Evolutionary conservation across 2,329 filamentous ascomycete genomes (phyloP).

Genomic region (Cytospora paraplurivora): DNA sequence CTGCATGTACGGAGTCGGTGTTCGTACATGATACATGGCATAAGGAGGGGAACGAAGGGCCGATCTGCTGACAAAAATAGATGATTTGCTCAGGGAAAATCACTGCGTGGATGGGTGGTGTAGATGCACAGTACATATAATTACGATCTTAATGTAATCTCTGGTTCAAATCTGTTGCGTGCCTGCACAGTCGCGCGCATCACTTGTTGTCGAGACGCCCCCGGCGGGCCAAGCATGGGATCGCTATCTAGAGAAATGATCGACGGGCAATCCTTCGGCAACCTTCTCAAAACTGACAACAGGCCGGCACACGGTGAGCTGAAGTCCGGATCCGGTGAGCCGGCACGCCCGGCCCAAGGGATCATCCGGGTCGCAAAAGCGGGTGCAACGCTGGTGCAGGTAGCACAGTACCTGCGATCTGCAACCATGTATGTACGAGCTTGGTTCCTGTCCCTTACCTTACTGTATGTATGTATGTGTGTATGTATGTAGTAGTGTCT

Average conservation of each 20-base stretch:
- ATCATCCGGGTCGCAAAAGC: background rate
- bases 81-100: constrained; percentile 18
- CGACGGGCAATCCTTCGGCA: constrained; percentile 13
- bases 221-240: constrained; percentile 8
- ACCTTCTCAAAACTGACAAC: constrained; percentile 13
- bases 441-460: too few relatives aligned
- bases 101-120: background rate
- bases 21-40: too few relatives aligned
- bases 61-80: constrained; percentile 19
- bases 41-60: background rate
- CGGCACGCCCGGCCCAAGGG: background rate
- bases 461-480: background rate
- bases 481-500: background rate
- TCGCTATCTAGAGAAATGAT: constrained; percentile 21
- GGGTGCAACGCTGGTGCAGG: background rate
- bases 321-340: constrained; percentile 7
- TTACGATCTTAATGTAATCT: background rate
- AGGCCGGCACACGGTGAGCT: constrained; percentile 17
- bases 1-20: too few relatives aligned
- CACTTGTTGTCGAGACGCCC: constrained; percentile 4
- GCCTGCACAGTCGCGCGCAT: background rate
- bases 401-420: background rate
- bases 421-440: too few relatives aligned
- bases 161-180: background rate
- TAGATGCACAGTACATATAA: background rate